Conservation (phyloP, 148 eudicot genomes). For the Rhododendron kiyosumense region DNA sequence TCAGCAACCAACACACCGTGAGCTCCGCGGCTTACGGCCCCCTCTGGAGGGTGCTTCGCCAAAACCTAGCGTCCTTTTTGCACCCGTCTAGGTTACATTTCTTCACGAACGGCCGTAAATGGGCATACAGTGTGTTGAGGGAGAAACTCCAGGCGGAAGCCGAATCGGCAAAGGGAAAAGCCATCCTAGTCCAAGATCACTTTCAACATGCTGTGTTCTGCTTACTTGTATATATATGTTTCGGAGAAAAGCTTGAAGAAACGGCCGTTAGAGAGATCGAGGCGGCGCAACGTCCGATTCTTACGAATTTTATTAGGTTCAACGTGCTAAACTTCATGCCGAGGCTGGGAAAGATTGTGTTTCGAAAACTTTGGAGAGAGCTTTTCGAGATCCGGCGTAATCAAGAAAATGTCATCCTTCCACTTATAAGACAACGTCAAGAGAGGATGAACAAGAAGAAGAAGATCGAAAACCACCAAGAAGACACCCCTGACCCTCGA, state of each 20-base stretch:
- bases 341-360: constrained; percentile 19
- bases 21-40: constrained; percentile 32
- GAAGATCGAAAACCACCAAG: not conserved
- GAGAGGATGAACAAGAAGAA: not conserved
- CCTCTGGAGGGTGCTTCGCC: constrained; percentile 17
- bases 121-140: constrained; percentile 6
- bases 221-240: constrained; percentile 25
- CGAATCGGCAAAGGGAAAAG: not conserved
- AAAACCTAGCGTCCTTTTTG: constrained; percentile 4
- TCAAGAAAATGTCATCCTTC: constrained; percentile 20
- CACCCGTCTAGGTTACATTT: constrained; percentile 8
- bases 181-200: constrained; percentile 15
- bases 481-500: too few species aligned
- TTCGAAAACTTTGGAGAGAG: constrained; percentile 24
- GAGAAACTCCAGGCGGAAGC: not conserved
- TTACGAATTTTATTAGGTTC: constrained; percentile 11
- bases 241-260: constrained; percentile 24
- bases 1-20: constrained; percentile 31
- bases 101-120: constrained; percentile 8
- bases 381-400: constrained; percentile 8
- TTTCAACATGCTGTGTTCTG: constrained; percentile 24
- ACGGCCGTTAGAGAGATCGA: constrained; percentile 12
- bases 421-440: constrained; percentile 16
- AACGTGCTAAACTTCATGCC: constrained; percentile 26
- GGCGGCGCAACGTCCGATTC: constrained; percentile 18